phyloP scores from a whole-genome alignment of 2,329 filamentous ascomycete species.

The Celoporthe dispersa region DNA sequence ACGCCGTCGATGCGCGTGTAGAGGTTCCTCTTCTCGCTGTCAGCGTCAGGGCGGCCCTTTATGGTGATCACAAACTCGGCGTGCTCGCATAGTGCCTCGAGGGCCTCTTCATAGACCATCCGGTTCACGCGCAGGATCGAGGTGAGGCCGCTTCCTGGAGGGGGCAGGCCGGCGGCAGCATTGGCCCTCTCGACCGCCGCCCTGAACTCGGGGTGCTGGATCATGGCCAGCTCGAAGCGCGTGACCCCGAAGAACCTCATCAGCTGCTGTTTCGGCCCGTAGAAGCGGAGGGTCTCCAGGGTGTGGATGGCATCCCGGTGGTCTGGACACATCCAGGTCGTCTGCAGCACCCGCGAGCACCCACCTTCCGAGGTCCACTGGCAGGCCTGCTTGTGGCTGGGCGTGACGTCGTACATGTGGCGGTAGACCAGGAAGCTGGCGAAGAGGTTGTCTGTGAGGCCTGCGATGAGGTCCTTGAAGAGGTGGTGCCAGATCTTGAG shows the following conservation, averaged over 20 bases:
- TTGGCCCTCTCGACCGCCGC: neutral
- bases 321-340: constrained; percentile 11
- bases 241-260: neutral
- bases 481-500: constrained; percentile 13
- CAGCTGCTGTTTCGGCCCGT: neutral
- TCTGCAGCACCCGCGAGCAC: neutral
- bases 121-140: neutral
- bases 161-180: neutral
- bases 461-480: constrained; percentile 9
- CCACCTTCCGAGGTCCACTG: neutral
- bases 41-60: neutral
- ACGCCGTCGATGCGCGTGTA: constrained; percentile 4
- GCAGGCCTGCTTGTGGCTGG: constrained; percentile 6
- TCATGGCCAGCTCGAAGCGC: constrained; percentile 1
- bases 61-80: constrained; percentile 8
- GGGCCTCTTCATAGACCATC: neutral
- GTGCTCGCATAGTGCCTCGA: constrained; percentile 5
- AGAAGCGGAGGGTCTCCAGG: neutral
- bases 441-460: constrained; percentile 13
- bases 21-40: neutral
- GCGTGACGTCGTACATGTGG: constrained; percentile 11
- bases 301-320: constrained; percentile 5
- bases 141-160: constrained; percentile 3
- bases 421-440: constrained; percentile 8
- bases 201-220: constrained; percentile 12